Evolutionary conservation across 2,329 filamentous ascomycete genomes (phyloP), one percentile per base, ranked within the genome.

Genomic region (Pleomassaria siparia): DNA sequence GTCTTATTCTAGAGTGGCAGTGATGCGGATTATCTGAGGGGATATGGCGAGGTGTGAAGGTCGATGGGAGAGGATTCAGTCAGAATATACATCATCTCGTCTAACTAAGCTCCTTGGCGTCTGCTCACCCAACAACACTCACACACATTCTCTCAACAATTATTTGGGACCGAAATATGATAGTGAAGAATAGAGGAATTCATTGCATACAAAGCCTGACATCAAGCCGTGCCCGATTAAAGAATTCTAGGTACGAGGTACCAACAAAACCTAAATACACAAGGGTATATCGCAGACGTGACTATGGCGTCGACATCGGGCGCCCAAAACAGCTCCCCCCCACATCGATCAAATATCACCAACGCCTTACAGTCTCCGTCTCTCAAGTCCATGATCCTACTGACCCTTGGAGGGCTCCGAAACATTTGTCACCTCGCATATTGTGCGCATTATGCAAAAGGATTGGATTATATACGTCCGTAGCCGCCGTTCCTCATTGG

Each of bases 351-450:
- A 37, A 22, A 37, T 37, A 24, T 20, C 35, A 37, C 20, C 35
- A 37, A 37, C 35, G 35, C 35, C 35, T 37, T n/a, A 18, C 35
- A 13, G 12, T 37, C 35, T 37, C 18, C 12, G 13, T 6, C 12
- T 37, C 24, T 22, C 35, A 37, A 12, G 12, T 37, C 20, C 35
- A 37, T 22, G 13, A 13, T 37, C 11, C 6, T 22, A 18, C 18
- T 37, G 41, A 46, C 49, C 28, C 47, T 47, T 46, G 48, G 40
- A 49, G 24, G 35, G 21, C 20, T 40, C 35, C 32, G 40, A 45
- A 43, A 49, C 46, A 43, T 50, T 45, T 47, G 40, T 40, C 43
- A 26, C 40, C 29, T 29, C n/a, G 35, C 37, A 25, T 16, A 35
- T 6, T 44, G 36, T 28, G 6, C 20, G n/a, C n/a, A n/a, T 10